A percentile compares a stretch with the other conserved stretches of the same genome.
Evolutionary conservation across 108 stramenopile species (phyloP).

Genomic region (Stephanodiscus triporus): DNA sequence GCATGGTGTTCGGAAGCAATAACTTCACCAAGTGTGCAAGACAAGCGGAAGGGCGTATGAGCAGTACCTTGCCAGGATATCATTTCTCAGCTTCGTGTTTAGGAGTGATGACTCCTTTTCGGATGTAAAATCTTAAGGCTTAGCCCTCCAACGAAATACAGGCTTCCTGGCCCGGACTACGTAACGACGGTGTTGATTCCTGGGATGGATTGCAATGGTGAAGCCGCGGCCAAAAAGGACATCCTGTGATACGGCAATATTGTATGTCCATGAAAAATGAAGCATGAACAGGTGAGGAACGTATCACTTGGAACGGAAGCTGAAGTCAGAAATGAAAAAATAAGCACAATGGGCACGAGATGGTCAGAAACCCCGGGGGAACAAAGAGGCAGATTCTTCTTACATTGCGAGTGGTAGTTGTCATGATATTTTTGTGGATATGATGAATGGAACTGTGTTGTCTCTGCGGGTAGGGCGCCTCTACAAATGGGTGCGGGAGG

Average conservation of each 20-base stretch:
- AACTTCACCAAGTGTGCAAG: slow-evolving; percentile 64
- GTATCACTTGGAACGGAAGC: not conserved
- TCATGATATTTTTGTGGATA: too few species aligned
- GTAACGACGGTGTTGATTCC: slow-evolving; percentile 62
- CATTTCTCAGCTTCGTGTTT: slow-evolving; percentile 5
- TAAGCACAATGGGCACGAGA: not conserved
- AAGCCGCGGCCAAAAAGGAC: slow-evolving; percentile 65
- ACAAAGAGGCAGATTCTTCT: not conserved
- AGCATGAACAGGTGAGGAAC: not conserved
- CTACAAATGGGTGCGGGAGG: too few species aligned
- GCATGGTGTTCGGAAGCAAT: slow-evolving; percentile 58
- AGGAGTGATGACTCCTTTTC: slow-evolving; percentile 47
- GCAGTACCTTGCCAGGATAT: slow-evolving; percentile 50
- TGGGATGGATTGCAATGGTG: slow-evolving; percentile 57
- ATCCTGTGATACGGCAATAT: slow-evolving; percentile 25
- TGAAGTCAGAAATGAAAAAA: not conserved
- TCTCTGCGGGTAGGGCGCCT: too few species aligned
- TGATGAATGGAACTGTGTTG: too few species aligned
- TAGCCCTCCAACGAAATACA: slow-evolving; percentile 72
- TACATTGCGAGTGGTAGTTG: not conserved
- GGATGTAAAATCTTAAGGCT: slow-evolving; percentile 67
- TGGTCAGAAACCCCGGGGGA: not conserved
- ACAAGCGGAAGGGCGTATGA: slow-evolving; percentile 51
- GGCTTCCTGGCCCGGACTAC: slow-evolving; percentile 58
- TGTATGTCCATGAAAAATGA: not conserved